Evolutionary conservation across 2,329 filamentous ascomycete species (phyloP).

Genomic region (Lachnellula suecica): DNA sequence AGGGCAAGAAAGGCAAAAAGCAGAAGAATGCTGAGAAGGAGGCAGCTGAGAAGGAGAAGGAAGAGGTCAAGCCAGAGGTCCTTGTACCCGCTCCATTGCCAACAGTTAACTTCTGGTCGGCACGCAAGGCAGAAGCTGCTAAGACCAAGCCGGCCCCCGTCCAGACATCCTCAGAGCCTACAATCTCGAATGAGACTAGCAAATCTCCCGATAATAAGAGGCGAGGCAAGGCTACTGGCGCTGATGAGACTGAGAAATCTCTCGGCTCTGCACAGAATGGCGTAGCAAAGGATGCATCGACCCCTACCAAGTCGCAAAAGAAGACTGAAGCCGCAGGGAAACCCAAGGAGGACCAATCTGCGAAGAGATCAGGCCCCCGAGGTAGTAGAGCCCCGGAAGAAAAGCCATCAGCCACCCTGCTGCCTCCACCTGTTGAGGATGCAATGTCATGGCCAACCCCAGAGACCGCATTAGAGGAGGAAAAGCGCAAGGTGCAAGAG

Average conservation of each 20-base stretch:
- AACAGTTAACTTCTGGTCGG: slow-evolving; percentile 83
- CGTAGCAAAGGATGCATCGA: slow-evolving; percentile 35
- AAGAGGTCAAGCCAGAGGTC: slow-evolving; percentile 53
- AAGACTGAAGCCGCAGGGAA: slow-evolving; percentile 38
- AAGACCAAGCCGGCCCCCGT: slow-evolving; percentile 40
- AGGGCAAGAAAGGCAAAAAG: slow-evolving; percentile 32
- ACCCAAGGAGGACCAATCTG: slow-evolving; percentile 28
- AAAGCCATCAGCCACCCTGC: slow-evolving; percentile 31
- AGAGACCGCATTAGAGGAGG: slow-evolving; percentile 73
- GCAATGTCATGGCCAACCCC: slow-evolving; percentile 87
- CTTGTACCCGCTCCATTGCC: slow-evolving; percentile 82
- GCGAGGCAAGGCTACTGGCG: slow-evolving; percentile 36
- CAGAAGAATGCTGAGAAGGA: slow-evolving; percentile 37
- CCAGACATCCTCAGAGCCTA: slow-evolving; percentile 7
- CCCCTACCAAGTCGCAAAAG: slow-evolving; percentile 36
- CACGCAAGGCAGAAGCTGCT: slow-evolving; percentile 67
- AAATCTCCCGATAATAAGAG: slow-evolving; percentile 38
- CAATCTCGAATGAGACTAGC: slow-evolving; percentile 24
- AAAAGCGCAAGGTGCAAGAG: slow-evolving; percentile 69
- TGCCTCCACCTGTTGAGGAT: slow-evolving; percentile 71
- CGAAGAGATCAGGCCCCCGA: slow-evolving; percentile 30
- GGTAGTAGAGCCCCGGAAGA: slow-evolving; percentile 31
- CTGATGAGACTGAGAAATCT: slow-evolving; percentile 39
- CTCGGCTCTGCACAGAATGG: slow-evolving; percentile 26
- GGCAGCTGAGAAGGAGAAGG: slow-evolving; percentile 55